Conservation (phyloP, 495 filamentous ascomycete species). For the Tuber umbilicatum region DNA sequence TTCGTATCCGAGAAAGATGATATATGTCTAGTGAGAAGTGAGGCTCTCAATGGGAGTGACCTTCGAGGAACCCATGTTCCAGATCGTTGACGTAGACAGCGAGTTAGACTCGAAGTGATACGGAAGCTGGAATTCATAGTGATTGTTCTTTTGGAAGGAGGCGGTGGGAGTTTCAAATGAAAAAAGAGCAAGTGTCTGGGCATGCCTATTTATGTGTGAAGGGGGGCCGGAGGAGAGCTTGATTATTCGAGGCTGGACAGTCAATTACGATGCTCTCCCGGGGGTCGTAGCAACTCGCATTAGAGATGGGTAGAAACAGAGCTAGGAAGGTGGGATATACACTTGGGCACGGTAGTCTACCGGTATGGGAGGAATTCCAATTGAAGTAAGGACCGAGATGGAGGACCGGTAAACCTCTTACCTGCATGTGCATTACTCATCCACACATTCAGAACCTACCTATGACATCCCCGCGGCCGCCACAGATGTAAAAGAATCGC, state of each 20-base stretch:
- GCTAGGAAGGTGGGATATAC: neutral
- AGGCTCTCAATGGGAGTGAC: slow-evolving; percentile 10
- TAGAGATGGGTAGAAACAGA: neutral
- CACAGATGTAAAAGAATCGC: neutral
- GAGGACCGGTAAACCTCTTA: neutral
- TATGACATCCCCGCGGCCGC: neutral
- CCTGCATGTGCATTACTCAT: neutral
- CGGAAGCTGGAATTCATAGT: slow-evolving; percentile 23
- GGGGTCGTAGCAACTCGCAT: neutral
- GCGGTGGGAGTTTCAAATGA: neutral
- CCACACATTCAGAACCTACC: neutral
- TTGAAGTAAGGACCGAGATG: neutral
- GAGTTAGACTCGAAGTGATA: slow-evolving; percentile 18
- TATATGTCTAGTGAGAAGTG: neutral
- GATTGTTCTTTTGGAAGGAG: neutral
- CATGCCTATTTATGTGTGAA: neutral
- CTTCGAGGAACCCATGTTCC: slow-evolving; percentile 12
- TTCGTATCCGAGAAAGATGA: slow-evolving; percentile 9
- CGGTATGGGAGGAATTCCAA: neutral
- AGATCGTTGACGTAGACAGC: slow-evolving; percentile 7
- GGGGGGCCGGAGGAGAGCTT: neutral
- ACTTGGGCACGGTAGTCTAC: neutral
- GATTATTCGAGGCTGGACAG: neutral
- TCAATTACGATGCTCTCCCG: neutral
- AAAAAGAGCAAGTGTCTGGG: neutral